These are phyloP conservation scores for Agroathelia rolfsii DNA, from an alignment of 1,284 basidiomycete genomes.

Conservation along the genomic window DNA sequence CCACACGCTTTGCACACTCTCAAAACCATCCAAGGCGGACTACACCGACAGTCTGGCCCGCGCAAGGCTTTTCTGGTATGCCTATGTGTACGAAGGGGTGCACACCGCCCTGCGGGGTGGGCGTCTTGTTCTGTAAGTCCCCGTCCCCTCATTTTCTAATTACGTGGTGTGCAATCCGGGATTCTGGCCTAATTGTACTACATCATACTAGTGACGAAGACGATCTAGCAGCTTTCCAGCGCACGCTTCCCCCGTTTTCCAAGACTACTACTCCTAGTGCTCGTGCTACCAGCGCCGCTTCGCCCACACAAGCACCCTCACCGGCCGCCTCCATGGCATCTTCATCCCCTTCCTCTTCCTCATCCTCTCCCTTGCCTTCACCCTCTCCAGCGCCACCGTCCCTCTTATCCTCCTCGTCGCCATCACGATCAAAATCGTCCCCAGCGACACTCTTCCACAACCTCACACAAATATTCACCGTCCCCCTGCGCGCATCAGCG, in stretches of 20 bases:
- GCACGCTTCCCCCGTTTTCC: constrained; percentile 46
- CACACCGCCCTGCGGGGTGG: constrained; percentile 72
- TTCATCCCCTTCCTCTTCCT: constrained; percentile 15
- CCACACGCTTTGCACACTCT: constrained; percentile 57
- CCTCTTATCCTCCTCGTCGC: constrained; percentile 23
- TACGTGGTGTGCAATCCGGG: constrained; percentile 12
- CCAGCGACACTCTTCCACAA: constrained; percentile 19
- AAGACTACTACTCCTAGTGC: constrained; percentile 19
- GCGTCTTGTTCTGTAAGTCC: constrained; percentile 61
- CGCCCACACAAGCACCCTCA: constrained; percentile 18
- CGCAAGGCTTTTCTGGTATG: constrained; percentile 79
- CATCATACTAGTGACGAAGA: constrained; percentile 42
- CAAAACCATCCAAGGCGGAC: constrained; percentile 32
- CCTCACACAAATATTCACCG: constrained; percentile 32
- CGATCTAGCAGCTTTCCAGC: constrained; percentile 61
- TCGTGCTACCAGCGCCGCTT: no score
- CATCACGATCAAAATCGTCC: constrained; percentile 25
- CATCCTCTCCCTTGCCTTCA: constrained; percentile 22
- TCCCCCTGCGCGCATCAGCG: constrained; percentile 60
- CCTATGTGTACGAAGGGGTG: constrained; percentile 73
- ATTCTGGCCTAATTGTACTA: constrained; percentile 9
- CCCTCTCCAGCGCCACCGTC: constrained; percentile 17
- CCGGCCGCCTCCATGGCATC: constrained; percentile 15
- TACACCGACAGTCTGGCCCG: constrained; percentile 56
- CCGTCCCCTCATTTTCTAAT: neutral